Base-by-base conservation (phyloP, 2,329 filamentous ascomycete species). In the Nigrospora oryzae region DNA sequence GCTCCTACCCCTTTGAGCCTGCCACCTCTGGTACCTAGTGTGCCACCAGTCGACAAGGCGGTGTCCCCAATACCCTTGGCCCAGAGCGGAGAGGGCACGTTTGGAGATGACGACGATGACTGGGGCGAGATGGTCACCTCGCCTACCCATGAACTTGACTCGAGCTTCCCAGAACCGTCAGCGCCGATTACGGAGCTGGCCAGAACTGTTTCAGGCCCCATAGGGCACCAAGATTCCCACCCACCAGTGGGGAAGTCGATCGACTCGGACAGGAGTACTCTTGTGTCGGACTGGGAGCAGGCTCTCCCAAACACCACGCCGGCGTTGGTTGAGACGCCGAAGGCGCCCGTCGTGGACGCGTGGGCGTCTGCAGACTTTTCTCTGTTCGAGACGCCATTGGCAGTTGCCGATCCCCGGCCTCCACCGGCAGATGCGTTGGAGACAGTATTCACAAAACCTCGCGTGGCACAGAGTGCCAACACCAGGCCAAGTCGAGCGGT, bases 111-210 rank as follows among this genome's bases (percentile, higher is more conserved):
- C 5, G 74, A 77, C 2, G 75, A 78, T 38, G 76, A 80, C 34
- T 81, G 77, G 77, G 77, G 77, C 2, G 77, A 81, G 48, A 81
- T 81, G 77, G 65, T 81, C 1, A 65, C 63, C 8, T 71, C 69
- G 4, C 68, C 65, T 36, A 45, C 39, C 12, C 38, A 51, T 35
- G 52, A 40, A 35, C 15, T 45, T 44, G 19, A 19, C 31, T 15
- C 44, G n/a, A 34, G 15, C 42, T 43, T 43, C 49, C 32, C 39
- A 16, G 35, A 14, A 17, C 41, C 17, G 19, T 23, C 19, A 6
- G 6, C 19, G 6, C 19, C 19, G 19, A 23, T 23, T 23, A 6
- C 19, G 19, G 19, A 28, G 23, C 23, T 28, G 23, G 23, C 23
- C 23, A 28, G 23, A 2, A 10, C 23, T 28, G 23, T 28, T 28